Conservation (phyloP, 352 stramenopile genomes). For the Phytophthora cryptogea region DNA sequence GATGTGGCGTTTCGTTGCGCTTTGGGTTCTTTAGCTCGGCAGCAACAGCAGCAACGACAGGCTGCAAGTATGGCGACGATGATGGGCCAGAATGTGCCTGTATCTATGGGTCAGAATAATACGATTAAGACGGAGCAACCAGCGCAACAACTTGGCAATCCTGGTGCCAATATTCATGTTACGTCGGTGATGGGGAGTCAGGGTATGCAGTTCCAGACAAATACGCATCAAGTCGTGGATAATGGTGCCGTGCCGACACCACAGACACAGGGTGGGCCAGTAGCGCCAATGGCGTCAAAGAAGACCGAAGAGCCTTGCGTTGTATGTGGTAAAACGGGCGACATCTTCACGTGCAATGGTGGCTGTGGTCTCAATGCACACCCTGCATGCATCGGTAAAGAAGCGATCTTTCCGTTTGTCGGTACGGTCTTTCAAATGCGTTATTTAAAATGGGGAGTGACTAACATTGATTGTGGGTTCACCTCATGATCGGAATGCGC, state of each 20-base stretch:
- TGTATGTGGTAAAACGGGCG: conserved; percentile 55
- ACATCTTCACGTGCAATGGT: conserved; percentile 60
- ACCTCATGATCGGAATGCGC: neutral
- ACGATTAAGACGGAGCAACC: neutral
- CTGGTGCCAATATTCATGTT: conserved; percentile 20
- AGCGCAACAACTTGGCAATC: neutral
- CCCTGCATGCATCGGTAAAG: conserved; percentile 58
- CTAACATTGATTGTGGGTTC: conserved; percentile 1
- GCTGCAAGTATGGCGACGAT: conserved; percentile 14
- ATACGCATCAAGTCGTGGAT: neutral
- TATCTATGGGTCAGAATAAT: conserved; percentile 5
- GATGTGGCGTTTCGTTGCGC: neutral
- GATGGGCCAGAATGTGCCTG: conserved; percentile 18
- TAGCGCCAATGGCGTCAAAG: conserved; percentile 25
- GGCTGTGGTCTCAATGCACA: conserved; percentile 68
- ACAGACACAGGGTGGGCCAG: conserved; percentile 21
- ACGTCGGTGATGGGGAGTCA: conserved; percentile 26
- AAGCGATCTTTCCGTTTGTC: conserved; percentile 58
- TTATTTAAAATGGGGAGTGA: conserved; percentile 4
- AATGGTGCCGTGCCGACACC: neutral
- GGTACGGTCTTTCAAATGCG: conserved; percentile 30
- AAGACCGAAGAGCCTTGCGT: conserved; percentile 40
- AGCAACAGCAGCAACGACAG: conserved; percentile 35
- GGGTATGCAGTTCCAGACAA: conserved; percentile 12
- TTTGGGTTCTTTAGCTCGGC: no score